Evolutionary conservation across 176 grass and related monocot genomes (phyloP).

Genomic region (Avena insularis): DNA sequence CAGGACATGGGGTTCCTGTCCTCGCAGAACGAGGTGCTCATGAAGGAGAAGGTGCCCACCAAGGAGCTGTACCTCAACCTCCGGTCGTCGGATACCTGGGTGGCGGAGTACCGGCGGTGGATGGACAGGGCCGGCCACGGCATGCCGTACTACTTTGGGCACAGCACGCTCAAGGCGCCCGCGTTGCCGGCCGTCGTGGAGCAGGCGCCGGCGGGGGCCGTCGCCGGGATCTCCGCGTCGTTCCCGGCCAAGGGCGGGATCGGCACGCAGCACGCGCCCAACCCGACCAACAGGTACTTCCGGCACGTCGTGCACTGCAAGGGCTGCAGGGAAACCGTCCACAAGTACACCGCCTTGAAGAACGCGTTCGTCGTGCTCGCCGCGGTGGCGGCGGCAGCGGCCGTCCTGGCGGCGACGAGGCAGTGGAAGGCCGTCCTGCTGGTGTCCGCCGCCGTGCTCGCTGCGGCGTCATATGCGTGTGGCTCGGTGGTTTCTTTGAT

Average conservation of each 20-base stretch:
- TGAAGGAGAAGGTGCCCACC: slow-evolving; percentile 83
- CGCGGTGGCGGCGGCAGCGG: slow-evolving; percentile 42
- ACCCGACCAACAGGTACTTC: slow-evolving; percentile 83
- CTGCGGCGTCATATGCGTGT: slow-evolving; percentile 57
- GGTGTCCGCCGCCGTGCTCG: slow-evolving; percentile 53
- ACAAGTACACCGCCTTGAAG: slow-evolving; percentile 59
- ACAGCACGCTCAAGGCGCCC: slow-evolving; percentile 61
- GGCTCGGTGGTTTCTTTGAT: slow-evolving; percentile 61
- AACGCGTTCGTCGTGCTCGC: slow-evolving; percentile 51
- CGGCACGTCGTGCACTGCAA: slow-evolving; percentile 97
- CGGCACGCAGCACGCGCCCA: slow-evolving; percentile 70
- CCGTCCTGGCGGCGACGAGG: slow-evolving; percentile 53
- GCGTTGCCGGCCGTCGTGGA: slow-evolving; percentile 75
- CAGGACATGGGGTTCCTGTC: slow-evolving; percentile 99
- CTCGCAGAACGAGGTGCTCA: slow-evolving; percentile 91
- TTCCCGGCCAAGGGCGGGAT: slow-evolving; percentile 85
- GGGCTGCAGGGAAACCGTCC: slow-evolving; percentile 58
- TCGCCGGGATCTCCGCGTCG: slow-evolving; percentile 68
- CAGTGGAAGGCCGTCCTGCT: slow-evolving; percentile 57
- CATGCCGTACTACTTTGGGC: slow-evolving; percentile 99
- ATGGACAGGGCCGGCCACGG: slow-evolving; percentile 88
- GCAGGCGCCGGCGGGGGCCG: slow-evolving; percentile 71
- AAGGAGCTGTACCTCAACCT: slow-evolving; percentile 92
- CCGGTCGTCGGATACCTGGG: slow-evolving; percentile 80
- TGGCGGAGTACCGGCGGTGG: slow-evolving; percentile 93